Evolutionary conservation across 257 asterid species (phyloP).

Genomic region (Solanum dulcamara): DNA sequence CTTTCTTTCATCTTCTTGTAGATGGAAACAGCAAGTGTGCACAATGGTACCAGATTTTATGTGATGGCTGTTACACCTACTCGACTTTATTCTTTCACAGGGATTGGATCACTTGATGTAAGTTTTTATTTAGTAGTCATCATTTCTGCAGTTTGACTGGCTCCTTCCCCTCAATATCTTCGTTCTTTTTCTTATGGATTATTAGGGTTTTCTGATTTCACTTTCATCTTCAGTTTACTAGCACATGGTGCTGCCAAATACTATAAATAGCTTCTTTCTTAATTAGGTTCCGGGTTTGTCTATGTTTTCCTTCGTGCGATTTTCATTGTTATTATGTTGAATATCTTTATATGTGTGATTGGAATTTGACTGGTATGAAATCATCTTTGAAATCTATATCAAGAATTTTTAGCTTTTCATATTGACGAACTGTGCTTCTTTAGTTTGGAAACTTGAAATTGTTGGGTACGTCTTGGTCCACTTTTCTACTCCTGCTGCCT

Average conservation of each 20-base stretch:
- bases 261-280: background rate
- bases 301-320: background rate
- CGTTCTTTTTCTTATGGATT: background rate
- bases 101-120: constrained; percentile 84
- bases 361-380: background rate
- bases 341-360: background rate
- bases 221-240: background rate
- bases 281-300: background rate
- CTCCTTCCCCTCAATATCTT: background rate
- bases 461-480: background rate
- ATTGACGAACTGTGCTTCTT: background rate
- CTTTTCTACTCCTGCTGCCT: background rate
- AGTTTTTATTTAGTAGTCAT: constrained; percentile 11
- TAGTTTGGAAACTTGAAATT: background rate
- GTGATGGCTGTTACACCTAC: constrained; percentile 99
- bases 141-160: background rate
- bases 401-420: background rate
- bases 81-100: constrained; percentile 91
- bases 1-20: constrained; percentile 17
- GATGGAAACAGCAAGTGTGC: constrained; percentile 79
- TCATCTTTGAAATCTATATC: background rate
- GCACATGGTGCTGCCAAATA: background rate
- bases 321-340: background rate
- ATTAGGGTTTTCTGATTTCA: background rate
- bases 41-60: constrained; percentile 61